Percentiles rank a stretch among this genome's conserved stretches.
Conservation (phyloP, 2,329 filamentous ascomycete genomes). For the Phialophora verrucosa region DNA sequence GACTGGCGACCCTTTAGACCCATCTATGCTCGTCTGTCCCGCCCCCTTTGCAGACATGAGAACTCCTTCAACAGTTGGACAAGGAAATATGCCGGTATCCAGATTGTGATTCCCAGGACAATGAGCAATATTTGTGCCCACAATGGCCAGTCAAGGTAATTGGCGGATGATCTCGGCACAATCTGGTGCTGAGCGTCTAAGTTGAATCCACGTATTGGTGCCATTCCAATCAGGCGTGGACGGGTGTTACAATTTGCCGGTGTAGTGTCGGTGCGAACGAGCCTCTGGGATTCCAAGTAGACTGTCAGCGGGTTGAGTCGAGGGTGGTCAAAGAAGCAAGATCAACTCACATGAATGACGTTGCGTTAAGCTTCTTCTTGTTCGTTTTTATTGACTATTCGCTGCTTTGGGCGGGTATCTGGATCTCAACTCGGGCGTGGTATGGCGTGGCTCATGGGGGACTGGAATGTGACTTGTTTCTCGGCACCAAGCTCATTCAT, state of each 20-base stretch:
- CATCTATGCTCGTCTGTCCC: not conserved
- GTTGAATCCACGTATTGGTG: not conserved
- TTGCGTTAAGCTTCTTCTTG: not conserved
- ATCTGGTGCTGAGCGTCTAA: not conserved
- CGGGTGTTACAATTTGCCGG: not conserved
- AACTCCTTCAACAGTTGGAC: constrained; percentile 29
- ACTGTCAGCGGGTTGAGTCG: not conserved
- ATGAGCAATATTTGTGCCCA: constrained; percentile 34
- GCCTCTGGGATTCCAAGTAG: not conserved
- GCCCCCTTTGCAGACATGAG: constrained; percentile 12
- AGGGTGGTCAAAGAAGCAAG: not conserved
- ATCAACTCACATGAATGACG: not conserved
- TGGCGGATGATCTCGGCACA: constrained; percentile 11
- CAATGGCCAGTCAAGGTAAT: constrained; percentile 29
- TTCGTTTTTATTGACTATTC: not conserved
- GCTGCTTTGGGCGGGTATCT: not conserved
- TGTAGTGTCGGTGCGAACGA: not conserved
- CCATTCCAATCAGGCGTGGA: constrained; percentile 8
- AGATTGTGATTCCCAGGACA: constrained; percentile 28
- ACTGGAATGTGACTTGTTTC: not conserved
- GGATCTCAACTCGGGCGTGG: not conserved
- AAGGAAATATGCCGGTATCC: constrained; percentile 33
- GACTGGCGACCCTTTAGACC: not conserved
- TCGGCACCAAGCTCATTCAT: not conserved
- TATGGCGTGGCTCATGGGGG: not conserved